Evolutionary conservation across 1,284 basidiomycete genomes (phyloP), one percentile per base, ranked within the genome.

Genomic region (Schizopora paradoxa): DNA sequence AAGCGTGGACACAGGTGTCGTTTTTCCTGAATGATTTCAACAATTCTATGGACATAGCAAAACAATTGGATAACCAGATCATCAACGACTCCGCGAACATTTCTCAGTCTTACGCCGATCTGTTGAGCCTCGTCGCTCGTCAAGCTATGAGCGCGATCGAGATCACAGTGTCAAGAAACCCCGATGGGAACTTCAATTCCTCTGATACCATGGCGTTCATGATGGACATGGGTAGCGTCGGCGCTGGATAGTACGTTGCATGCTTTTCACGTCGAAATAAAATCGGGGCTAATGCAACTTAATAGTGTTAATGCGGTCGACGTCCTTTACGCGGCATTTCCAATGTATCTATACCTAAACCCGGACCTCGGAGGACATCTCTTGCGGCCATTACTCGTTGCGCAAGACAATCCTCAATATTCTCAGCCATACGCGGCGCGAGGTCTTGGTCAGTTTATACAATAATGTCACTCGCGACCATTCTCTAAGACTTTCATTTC

Each of bases 201-300:
- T 62, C 62, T 0, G 73, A 76, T 51, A 60, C 73, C 11, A 66
- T 66, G 57, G 64, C 66, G 21, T 77, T 76, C 60, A 72, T 76
- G 70, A 74, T 66, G 55, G 66, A 73, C 55, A 58, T 65, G 11
- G 68, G 68, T 0, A 52, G 56, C 19, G 18, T 47, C 5, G 19
- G 26, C 5, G 34, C 27, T 7, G 14, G 5, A 13, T 6, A 8
- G 37, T 18, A 62, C 67, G 4, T 60, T 67, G 5, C 74, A 70
- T 48, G 68, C 74, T 2, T 70, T 74, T 2, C 73, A 77, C 45
- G 62, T 63, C 2, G 57, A 77, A 5, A 63, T 23, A 49, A 54
- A 5, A 49, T 60, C 6, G 63, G 65, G 47, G 55, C n/a, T 14
- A 19, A 3, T n/a, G 18, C 3, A n/a, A n/a, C n/a, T n/a, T n/a